Base-by-base conservation (phyloP, 352 stramenopile species). In the Paralagenidium karlingii region DNA sequence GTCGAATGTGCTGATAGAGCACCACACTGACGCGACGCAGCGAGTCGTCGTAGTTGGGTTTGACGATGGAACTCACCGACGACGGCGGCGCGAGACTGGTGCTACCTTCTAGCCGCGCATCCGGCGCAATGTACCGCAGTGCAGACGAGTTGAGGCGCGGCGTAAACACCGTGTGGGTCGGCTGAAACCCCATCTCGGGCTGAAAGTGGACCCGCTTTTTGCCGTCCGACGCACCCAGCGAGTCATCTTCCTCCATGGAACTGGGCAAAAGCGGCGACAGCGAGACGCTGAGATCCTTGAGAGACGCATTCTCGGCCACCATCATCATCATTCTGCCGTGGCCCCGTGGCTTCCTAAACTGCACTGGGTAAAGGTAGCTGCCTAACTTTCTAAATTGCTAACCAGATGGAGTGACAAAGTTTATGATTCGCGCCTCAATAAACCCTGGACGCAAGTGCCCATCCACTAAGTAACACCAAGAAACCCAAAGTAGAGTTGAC, bases 41-140 rank as follows among this genome's bases (percentile, higher is more conserved):
- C 24, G 87, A 89, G 47, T 95, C 82, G 48, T 95, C 80, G 53
- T 94, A 95, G 47, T 95, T 95, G 32, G 81, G 81, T 52, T 92
- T 73, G 30, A 71, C 81, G 37, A 95, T 75, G 26, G 75, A 88
- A 12, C 68, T 85, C 24, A 79, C 63, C 8, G 75, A 82, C 27
- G 53, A 69, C 4, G 75, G 70, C 21, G 73, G 70, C 25, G 70
- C 69, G n/a, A 91, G 50, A 32, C 60, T 75, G 29, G 64, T 68
- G 34, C 58, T 74, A 39, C 69, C 51, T 13, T 65, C 66, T 8
- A 89, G 52, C 27, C 78, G 71, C 43, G 86, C 78, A 45, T 80
- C 70, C 10, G 78, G 78, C 47, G 80, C 84, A 32, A 75, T 69
- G 54, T 92, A 92, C 19, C 65, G 73, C 28, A 92, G 63, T 28